Evolutionary conservation across 345 rosid species (phyloP).

Genomic region (Mercurialis annua): DNA sequence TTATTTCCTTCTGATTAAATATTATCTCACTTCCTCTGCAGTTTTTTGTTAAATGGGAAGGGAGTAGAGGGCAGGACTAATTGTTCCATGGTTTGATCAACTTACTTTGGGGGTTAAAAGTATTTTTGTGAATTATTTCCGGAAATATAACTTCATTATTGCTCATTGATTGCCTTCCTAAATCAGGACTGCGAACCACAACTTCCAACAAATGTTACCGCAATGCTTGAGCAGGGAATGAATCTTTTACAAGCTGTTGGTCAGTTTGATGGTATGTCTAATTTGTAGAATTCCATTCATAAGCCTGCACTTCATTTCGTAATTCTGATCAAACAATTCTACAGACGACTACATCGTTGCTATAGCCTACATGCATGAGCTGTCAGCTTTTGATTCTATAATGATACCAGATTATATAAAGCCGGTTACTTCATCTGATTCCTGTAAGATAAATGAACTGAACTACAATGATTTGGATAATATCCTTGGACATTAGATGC

Average conservation of each 20-base stretch:
- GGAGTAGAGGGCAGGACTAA: conserved; percentile 15
- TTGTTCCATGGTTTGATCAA: conserved; percentile 10
- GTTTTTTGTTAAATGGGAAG: conserved; percentile 19
- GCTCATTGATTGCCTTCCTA: background rate
- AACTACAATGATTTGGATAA: background rate
- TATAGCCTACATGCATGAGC: conserved; percentile 10
- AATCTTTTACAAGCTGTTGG: conserved; percentile 20
- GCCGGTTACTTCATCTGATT: conserved; percentile 6
- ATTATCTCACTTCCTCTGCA: conserved; percentile 3
- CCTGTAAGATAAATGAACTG: conserved; percentile 3
- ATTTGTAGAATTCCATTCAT: background rate
- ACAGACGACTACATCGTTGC: conserved; percentile 10
- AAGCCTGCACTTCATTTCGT: background rate
- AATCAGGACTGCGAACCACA: conserved; percentile 17
- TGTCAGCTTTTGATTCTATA: conserved; percentile 7
- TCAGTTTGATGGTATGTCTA: conserved; percentile 17
- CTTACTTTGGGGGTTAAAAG: background rate
- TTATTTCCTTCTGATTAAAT: background rate
- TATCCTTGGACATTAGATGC: background rate
- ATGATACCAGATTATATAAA: conserved; percentile 11
- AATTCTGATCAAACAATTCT: background rate
- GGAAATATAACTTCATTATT: background rate
- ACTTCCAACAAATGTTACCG: conserved; percentile 15
- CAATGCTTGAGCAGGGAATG: conserved; percentile 11
- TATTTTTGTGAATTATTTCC: background rate